phyloP scores from a whole-genome alignment of 306 rosid genomes.

The Pyrus betulifolia region DNA sequence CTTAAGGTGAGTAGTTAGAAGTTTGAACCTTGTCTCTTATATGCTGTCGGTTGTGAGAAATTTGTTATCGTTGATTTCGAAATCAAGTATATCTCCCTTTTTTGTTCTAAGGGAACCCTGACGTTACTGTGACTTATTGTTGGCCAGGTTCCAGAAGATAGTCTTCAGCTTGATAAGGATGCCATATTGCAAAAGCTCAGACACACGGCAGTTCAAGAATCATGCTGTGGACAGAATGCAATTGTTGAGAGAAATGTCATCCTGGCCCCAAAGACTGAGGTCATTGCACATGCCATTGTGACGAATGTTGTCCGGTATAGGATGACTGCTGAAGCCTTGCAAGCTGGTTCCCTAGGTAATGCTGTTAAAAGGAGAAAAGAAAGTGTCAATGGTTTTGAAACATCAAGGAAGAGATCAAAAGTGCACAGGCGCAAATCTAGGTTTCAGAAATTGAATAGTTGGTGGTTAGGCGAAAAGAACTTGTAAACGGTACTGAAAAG shows the following conservation, averaged over 20 bases:
- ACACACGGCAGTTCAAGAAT: slow-evolving; percentile 53
- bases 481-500: slow-evolving; percentile 34
- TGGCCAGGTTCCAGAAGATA: slow-evolving; percentile 57
- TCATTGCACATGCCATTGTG: slow-evolving; percentile 56
- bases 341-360: slow-evolving; percentile 39
- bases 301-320: slow-evolving; percentile 61
- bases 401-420: slow-evolving; percentile 74
- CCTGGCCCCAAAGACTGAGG: slow-evolving; percentile 48
- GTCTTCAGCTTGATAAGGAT: slow-evolving; percentile 53
- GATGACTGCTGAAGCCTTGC: slow-evolving; percentile 26
- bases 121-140: background rate
- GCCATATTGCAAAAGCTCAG: slow-evolving; percentile 60
- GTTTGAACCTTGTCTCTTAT: background rate
- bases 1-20: slow-evolving; percentile 55
- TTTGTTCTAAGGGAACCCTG: background rate
- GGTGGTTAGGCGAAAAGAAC: slow-evolving; percentile 35
- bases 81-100: background rate
- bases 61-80: background rate
- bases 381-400: slow-evolving; percentile 32
- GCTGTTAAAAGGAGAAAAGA: slow-evolving; percentile 45
- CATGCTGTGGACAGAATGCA: slow-evolving; percentile 67
- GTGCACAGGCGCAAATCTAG: slow-evolving; percentile 44
- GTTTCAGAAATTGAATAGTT: slow-evolving; percentile 20
- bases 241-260: slow-evolving; percentile 52
- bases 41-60: background rate